Evolutionary conservation across 768 basidiomycete genomes (phyloP).

Genomic region (Termitomyces heimii): DNA sequence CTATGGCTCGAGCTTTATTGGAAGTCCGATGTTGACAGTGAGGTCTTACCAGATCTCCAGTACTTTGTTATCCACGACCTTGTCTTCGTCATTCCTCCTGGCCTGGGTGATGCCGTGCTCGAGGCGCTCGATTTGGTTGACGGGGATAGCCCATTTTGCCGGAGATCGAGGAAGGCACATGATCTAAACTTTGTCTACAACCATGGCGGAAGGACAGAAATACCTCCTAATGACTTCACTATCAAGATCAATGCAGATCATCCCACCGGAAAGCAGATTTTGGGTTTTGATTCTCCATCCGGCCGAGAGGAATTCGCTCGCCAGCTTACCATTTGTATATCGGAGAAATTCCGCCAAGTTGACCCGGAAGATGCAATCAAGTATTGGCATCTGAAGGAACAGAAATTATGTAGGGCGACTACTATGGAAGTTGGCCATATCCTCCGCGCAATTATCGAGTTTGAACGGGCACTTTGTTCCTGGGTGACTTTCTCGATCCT

Average conservation of each 20-base stretch:
- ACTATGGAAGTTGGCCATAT: constrained; percentile 23
- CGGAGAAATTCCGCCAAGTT: constrained; percentile 30
- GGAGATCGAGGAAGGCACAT: constrained; percentile 10
- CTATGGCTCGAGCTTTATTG: constrained; percentile 74
- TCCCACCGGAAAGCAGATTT: constrained; percentile 19
- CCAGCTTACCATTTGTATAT: constrained; percentile 36
- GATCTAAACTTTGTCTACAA: constrained; percentile 10
- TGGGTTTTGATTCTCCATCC: constrained; percentile 25
- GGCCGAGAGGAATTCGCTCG: constrained; percentile 39
- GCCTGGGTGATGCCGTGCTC: constrained; percentile 21
- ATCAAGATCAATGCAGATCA: constrained; percentile 18
- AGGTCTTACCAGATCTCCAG: constrained; percentile 26
- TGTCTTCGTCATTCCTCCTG: constrained; percentile 20
- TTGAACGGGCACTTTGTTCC: constrained; percentile 29
- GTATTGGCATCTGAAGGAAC: constrained; percentile 27
- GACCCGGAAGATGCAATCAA: constrained; percentile 38
- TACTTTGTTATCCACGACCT: constrained; percentile 19
- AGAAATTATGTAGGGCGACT: constrained; percentile 7
- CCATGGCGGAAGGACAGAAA: not conserved
- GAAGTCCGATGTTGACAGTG: constrained; percentile 45
- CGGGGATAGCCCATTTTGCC: constrained; percentile 8
- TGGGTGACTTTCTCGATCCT: constrained; percentile 34
- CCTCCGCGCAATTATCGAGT: constrained; percentile 25
- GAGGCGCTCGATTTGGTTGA: constrained; percentile 21
- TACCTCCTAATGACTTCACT: not conserved